A percentile compares a stretch with the other conserved stretches of the same genome.
phyloP scores from a whole-genome alignment of 352 stramenopile species.

The Pythium pectinolyticum region DNA sequence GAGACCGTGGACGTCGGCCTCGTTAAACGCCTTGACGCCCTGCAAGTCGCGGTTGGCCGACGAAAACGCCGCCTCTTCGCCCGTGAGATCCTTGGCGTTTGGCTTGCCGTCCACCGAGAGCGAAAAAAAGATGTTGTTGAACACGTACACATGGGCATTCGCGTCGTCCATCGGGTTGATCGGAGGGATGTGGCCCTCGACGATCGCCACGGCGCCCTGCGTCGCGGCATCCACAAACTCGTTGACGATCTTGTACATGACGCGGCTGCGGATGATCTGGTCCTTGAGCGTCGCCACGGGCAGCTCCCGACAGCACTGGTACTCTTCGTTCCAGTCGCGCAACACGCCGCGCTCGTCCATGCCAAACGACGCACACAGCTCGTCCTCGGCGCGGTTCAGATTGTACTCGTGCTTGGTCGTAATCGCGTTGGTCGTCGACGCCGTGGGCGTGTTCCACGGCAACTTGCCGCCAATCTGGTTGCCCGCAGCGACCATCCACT shows the following conservation, averaged over 20 bases:
- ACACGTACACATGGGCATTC: constrained; percentile 94
- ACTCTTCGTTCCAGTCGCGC: constrained; percentile 97
- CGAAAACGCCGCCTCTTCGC: constrained; percentile 83
- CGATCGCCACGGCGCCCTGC: constrained; percentile 89
- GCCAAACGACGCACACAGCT: constrained; percentile 87
- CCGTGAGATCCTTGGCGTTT: constrained; percentile 58
- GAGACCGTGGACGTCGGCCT: constrained; percentile 87
- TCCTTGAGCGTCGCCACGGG: constrained; percentile 80
- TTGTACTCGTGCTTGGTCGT: constrained; percentile 74
- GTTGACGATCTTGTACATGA: constrained; percentile 94
- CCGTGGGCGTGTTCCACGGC: constrained; percentile 72
- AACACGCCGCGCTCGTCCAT: constrained; percentile 91
- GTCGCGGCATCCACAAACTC: constrained; percentile 95
- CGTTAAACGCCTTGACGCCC: constrained; percentile 90
- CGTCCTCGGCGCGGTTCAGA: constrained; percentile 87
- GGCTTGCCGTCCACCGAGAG: constrained; percentile 84
- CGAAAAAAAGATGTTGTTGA: constrained; percentile 99
- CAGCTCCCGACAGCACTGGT: constrained; percentile 90
- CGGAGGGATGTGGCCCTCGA: constrained; percentile 92
- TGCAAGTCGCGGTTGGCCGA: constrained; percentile 88
- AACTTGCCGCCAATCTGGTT: constrained; percentile 75
- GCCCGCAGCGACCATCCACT: constrained; percentile 83
- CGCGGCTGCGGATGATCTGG: constrained; percentile 90
- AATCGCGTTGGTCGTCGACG: constrained; percentile 16
- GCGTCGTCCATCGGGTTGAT: constrained; percentile 96